A percentile compares a stretch with the other conserved stretches of the same genome.
phyloP scores from a whole-genome alignment of 805 yeast species.

The Cyberlindnera nakhonratchasimensis region DNA sequence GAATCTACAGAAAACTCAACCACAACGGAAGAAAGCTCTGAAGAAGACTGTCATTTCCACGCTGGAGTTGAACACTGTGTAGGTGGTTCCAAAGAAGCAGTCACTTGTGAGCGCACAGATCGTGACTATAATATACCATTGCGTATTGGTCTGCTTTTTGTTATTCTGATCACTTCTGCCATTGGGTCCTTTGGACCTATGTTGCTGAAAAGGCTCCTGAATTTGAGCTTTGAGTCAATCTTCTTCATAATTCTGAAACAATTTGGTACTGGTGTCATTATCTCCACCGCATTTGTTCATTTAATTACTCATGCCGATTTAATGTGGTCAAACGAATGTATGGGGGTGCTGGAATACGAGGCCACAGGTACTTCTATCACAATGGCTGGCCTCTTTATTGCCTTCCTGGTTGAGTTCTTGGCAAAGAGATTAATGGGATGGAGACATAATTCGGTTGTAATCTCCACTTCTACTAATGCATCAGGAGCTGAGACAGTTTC shows the following conservation, averaged over 20 bases:
- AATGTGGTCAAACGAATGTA: slow-evolving; percentile 20
- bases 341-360: slow-evolving; percentile 17
- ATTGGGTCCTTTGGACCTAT: slow-evolving; percentile 19
- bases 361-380: slow-evolving; percentile 20
- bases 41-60: slow-evolving; percentile 23
- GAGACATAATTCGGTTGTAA: too few relatives aligned
- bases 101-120: slow-evolving; percentile 16
- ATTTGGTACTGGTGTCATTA: slow-evolving; percentile 24
- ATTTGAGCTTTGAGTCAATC: slow-evolving; percentile 9
- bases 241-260: slow-evolving; percentile 16
- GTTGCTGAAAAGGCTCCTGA: slow-evolving; percentile 9
- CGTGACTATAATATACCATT: slow-evolving; percentile 19
- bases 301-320: slow-evolving; percentile 19
- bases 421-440: slow-evolving; percentile 12
- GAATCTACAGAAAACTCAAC: neutral
- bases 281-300: slow-evolving; percentile 24
- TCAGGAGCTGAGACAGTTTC: too few relatives aligned
- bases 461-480: too few relatives aligned
- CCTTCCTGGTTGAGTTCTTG: slow-evolving; percentile 17
- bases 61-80: slow-evolving; percentile 26
- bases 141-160: slow-evolving; percentile 21
- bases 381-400: slow-evolving; percentile 21
- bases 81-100: slow-evolving; percentile 14
- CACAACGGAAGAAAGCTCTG: neutral
- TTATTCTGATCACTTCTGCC: slow-evolving; percentile 15